Evolutionary conservation across 305 asterid genomes (phyloP).

Genomic region (Fraxinus paxiana): DNA sequence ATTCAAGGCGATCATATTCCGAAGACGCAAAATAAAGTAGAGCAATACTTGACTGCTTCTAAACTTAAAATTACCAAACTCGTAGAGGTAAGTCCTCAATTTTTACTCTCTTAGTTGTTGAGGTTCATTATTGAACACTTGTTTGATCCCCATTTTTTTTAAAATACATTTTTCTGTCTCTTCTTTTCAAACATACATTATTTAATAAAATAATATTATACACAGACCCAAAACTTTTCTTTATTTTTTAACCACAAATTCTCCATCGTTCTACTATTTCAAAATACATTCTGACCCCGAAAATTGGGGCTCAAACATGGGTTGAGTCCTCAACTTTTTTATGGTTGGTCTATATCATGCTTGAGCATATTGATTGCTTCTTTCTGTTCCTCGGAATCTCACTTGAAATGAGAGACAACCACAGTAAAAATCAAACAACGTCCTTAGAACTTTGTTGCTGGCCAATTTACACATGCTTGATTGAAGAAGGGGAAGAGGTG

Average conservation of each 20-base stretch:
- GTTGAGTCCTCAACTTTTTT: neutral
- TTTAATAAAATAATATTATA: too few species aligned
- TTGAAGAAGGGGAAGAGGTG: neutral
- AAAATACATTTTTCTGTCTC: too few species aligned
- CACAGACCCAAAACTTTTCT: too few species aligned
- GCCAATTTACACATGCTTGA: neutral
- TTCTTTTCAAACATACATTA: too few species aligned
- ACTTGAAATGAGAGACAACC: neutral
- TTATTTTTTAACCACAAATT: too few species aligned
- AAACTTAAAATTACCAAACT: slow-evolving; percentile 81
- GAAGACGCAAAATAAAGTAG: slow-evolving; percentile 66
- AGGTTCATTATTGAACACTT: neutral
- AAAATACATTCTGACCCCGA: too few species aligned
- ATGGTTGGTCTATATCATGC: neutral
- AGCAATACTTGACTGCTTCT: slow-evolving; percentile 66
- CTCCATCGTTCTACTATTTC: too few species aligned
- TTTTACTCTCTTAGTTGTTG: neutral
- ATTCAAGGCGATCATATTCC: slow-evolving; percentile 70
- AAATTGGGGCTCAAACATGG: too few species aligned
- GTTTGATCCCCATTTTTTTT: too few species aligned
- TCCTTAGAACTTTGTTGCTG: neutral
- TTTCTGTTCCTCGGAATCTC: neutral
- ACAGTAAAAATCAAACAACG: neutral
- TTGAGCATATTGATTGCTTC: neutral
- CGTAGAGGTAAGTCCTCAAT: slow-evolving; percentile 56